Percentiles rank a stretch among this genome's conserved stretches.
These are phyloP conservation scores for Hippophae tibetana DNA, from an alignment of 306 rosid species.

Conservation along the genomic window DNA sequence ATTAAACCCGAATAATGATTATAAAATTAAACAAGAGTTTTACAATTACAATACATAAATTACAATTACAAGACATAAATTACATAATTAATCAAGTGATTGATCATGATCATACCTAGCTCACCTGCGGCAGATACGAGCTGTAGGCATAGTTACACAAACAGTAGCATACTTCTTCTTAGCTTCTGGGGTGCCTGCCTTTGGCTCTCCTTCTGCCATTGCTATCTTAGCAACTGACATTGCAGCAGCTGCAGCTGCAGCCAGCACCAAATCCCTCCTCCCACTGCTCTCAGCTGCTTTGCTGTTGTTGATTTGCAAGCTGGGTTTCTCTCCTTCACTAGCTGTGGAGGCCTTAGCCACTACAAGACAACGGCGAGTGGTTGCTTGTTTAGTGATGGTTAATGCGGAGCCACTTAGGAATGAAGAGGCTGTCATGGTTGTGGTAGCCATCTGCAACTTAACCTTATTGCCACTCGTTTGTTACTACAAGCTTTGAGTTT, in stretches of 20 bases:
- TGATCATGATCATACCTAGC: neutral
- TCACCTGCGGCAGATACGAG: constrained; percentile 54
- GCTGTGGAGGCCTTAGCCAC: too few species aligned
- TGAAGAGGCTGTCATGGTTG: too few species aligned
- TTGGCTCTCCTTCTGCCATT: constrained; percentile 49
- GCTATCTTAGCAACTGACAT: constrained; percentile 42
- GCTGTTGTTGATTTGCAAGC: too few species aligned
- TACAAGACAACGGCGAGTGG: too few species aligned
- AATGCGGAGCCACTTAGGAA: too few species aligned
- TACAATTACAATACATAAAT: constrained; percentile 18
- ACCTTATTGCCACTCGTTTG: too few species aligned
- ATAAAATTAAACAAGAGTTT: neutral
- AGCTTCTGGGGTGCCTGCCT: constrained; percentile 36
- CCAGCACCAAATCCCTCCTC: constrained; percentile 46
- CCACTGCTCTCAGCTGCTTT: constrained; percentile 26
- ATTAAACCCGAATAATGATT: too few species aligned
- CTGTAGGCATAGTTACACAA: constrained; percentile 61
- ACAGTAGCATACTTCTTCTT: constrained; percentile 45
- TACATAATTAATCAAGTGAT: neutral
- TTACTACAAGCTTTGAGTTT: too few species aligned
- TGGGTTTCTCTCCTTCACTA: too few species aligned
- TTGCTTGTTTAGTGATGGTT: too few species aligned
- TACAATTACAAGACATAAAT: neutral
- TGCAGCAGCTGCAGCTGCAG: constrained; percentile 35
- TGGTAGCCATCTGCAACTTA: too few species aligned